Base-by-base conservation (phyloP, 495 filamentous ascomycete genomes). In the Sordaria brevicollis region DNA sequence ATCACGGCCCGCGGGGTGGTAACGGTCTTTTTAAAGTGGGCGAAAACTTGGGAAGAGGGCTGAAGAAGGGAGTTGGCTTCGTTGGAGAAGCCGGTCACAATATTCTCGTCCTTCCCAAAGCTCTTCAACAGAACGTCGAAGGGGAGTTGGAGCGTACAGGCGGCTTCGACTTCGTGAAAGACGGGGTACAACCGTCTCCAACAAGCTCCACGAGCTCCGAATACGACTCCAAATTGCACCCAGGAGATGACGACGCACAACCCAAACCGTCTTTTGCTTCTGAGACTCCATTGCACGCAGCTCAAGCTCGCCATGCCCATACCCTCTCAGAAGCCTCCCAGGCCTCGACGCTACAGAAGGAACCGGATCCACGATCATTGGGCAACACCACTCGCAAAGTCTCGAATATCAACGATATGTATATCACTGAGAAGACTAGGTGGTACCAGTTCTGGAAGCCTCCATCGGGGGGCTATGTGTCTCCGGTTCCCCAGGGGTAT, bases 71-170 rank as follows among this genome's bases (percentile, higher is more conserved):
- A 29, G 78, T 80, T 33, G 83, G 80, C 10, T 71, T 86, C 54
- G 69, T 81, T 4, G 80, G 80, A 54, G 87, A 87, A 10, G 76
- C 88, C 49, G 49, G 49, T 21, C 49, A 62, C 2, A 31, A 62
- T 29, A 62, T 62, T 17, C 25, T 62, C 33, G 49, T 62, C 13
- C 49, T 62, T 31, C 49, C 49, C 38, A 84, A 77, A 41, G 85
- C 82, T 29, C 82, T 93, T 21, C 86, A 88, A 5, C 85, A 88
- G 17, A 88, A 88, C 36, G 82, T 94, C 11, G 91, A 85, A 65
- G 80, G 74, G 25, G 83, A 85, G 37, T 72, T 92, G 34, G 83
- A 84, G 65, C 83, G 81, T 19, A 88, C 84, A 11, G 83, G 85
- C 35, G 89, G 87, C 4, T 88, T 88, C 67, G 73, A 82, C 49